These are phyloP conservation scores for Xerocomellus amylosporus DNA, from an alignment of 768 basidiomycete species.

Conservation along the genomic window DNA sequence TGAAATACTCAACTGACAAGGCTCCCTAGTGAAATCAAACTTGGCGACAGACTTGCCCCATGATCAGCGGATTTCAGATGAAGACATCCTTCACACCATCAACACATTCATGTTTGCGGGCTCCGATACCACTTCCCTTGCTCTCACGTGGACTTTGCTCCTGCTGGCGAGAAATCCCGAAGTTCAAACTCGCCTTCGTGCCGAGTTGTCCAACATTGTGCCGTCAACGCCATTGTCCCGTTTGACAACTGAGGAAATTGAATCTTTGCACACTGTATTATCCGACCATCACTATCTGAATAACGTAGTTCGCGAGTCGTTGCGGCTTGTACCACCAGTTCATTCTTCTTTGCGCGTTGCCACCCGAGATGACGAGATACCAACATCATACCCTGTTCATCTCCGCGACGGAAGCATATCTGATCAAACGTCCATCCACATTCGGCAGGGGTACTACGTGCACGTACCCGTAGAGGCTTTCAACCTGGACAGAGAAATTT, in stretches of 20 bases:
- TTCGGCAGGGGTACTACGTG: constrained; percentile 70
- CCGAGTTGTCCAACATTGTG: constrained; percentile 55
- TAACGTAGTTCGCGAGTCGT: constrained; percentile 69
- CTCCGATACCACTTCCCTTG: constrained; percentile 81
- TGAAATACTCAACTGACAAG: constrained; percentile 6
- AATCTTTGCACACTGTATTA: constrained; percentile 54
- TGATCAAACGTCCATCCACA: constrained; percentile 41
- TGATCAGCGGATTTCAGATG: constrained; percentile 78
- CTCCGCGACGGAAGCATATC: constrained; percentile 45
- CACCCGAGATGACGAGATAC: constrained; percentile 73
- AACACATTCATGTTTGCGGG: constrained; percentile 91
- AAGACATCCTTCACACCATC: constrained; percentile 82
- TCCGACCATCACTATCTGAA: constrained; percentile 68
- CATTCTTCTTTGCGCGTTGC: constrained; percentile 81
- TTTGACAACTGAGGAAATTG: constrained; percentile 62
- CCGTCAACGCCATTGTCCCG: constrained; percentile 40
- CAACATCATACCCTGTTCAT: constrained; percentile 63
- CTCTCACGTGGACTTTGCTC: constrained; percentile 81
- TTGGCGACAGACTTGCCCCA: constrained; percentile 62
- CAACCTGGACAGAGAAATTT: constrained; percentile 72
- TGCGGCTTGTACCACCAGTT: constrained; percentile 78
- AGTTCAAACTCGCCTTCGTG: constrained; percentile 67
- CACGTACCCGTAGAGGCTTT: constrained; percentile 80
- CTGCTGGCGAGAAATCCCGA: constrained; percentile 66
- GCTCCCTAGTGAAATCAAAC: constrained; percentile 74